phyloP scores from a whole-genome alignment of 208 protist genomes.

The Sergeia podlipaevii region DNA sequence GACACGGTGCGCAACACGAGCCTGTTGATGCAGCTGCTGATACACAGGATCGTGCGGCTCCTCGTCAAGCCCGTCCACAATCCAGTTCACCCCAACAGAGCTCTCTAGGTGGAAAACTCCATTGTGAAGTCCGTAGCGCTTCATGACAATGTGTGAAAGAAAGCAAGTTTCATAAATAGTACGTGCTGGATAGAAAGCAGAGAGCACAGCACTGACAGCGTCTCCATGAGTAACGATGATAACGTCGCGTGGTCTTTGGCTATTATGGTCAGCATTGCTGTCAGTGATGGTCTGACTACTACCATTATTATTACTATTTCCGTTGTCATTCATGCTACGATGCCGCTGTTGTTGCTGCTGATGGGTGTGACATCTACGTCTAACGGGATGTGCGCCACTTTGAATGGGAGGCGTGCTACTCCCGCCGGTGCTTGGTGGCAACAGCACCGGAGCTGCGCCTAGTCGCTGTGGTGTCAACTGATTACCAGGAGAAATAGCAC shows the following conservation, averaged over 20 bases:
- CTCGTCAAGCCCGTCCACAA: constrained; percentile 32
- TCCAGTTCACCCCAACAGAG: constrained; percentile 57
- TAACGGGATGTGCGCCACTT: neutral
- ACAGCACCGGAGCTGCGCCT: too few relatives aligned
- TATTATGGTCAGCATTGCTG: neutral
- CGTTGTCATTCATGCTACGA: neutral
- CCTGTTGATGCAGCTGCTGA: neutral
- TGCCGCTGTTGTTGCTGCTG: constrained; percentile 8
- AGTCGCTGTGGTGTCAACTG: constrained; percentile 1
- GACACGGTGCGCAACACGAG: neutral
- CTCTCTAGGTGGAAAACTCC: constrained; percentile 40
- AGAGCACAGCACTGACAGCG: constrained; percentile 56
- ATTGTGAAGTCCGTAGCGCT: constrained; percentile 16
- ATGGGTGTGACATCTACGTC: neutral
- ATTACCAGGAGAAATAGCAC: too few relatives aligned
- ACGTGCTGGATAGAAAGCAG: constrained; percentile 56
- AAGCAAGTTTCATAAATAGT: constrained; percentile 74
- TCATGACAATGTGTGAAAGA: constrained; percentile 71
- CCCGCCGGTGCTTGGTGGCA: constrained; percentile 4
- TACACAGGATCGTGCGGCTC: constrained; percentile 22
- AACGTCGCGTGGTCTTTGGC: constrained; percentile 12
- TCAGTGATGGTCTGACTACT: neutral
- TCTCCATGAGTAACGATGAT: constrained; percentile 83
- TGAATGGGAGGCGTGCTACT: neutral
- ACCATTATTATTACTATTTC: constrained; percentile 1